These are phyloP conservation scores for Boletus semigastroideus DNA, from an alignment of 1,284 basidiomycete genomes.

Conservation along the genomic window DNA sequence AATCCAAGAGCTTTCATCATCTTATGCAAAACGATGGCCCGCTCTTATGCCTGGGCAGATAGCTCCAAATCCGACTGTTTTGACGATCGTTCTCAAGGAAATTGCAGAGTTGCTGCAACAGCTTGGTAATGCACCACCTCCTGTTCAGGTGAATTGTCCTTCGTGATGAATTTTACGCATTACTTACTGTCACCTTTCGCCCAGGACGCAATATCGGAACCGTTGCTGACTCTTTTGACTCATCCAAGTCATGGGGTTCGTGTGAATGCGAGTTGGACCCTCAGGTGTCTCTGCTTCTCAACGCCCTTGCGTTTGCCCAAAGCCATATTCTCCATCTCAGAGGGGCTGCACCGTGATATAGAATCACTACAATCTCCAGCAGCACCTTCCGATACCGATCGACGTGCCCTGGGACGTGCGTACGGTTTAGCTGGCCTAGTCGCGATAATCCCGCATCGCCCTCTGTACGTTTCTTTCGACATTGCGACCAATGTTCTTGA, in stretches of 20 bases:
- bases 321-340: slow-evolving; percentile 72
- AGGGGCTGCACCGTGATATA: slow-evolving; percentile 84
- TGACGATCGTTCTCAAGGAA: slow-evolving; percentile 81
- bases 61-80: slow-evolving; percentile 68
- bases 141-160: slow-evolving; percentile 67
- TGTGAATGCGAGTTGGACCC: slow-evolving; percentile 82
- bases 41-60: slow-evolving; percentile 85
- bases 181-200: slow-evolving; percentile 3
- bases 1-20: slow-evolving; percentile 80
- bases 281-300: slow-evolving; percentile 88
- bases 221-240: slow-evolving; percentile 79
- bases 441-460: slow-evolving; percentile 81
- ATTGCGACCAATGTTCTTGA: slow-evolving; percentile 89
- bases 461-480: slow-evolving; percentile 95
- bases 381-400: slow-evolving; percentile 70
- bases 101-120: slow-evolving; percentile 85
- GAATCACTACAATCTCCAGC: slow-evolving; percentile 64
- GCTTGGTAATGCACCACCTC: slow-evolving; percentile 88
- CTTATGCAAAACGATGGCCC: slow-evolving; percentile 90
- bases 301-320: slow-evolving; percentile 84
- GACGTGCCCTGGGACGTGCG: slow-evolving; percentile 82
- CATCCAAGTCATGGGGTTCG: slow-evolving; percentile 90
- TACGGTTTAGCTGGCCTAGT: slow-evolving; percentile 89
- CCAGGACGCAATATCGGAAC: slow-evolving; percentile 84
- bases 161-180: background rate